A percentile compares a stretch with the other conserved stretches of the same genome.
Conservation (phyloP, 495 filamentous ascomycete genomes). For the Daldinia childiae region DNA sequence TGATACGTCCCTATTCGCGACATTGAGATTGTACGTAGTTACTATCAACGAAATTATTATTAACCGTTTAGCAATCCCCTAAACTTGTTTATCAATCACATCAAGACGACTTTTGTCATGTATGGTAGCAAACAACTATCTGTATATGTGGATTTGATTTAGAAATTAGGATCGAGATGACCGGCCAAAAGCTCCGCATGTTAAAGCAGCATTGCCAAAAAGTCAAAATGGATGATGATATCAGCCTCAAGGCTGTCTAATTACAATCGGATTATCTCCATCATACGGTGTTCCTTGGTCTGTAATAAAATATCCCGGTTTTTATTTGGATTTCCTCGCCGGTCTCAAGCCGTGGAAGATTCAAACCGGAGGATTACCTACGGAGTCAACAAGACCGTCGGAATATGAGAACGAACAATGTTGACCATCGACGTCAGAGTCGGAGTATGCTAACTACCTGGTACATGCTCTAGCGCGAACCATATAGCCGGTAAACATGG, state of each 20-base stretch:
- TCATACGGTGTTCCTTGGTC: not conserved
- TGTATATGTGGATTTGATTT: slow-evolving; percentile 5
- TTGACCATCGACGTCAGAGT: not conserved
- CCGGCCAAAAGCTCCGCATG: not conserved
- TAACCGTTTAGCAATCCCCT: not conserved
- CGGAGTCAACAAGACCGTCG: not conserved
- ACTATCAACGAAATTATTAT: not conserved
- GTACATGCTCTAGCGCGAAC: not conserved
- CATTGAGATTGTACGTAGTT: not conserved
- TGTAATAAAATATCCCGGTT: too few species aligned
- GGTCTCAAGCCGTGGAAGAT: not conserved
- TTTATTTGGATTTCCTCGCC: not conserved
- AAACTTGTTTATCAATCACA: not conserved
- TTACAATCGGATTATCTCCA: not conserved
- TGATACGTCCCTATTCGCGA: too few species aligned
- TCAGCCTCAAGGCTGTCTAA: not conserved
- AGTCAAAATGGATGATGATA: not conserved
- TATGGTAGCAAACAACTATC: slow-evolving; percentile 3
- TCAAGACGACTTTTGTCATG: not conserved
- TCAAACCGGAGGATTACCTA: not conserved
- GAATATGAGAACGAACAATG: not conserved
- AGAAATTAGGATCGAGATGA: not conserved
- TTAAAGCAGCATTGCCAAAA: not conserved
- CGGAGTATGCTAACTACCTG: not conserved
- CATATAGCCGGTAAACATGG: not conserved